Evolutionary conservation across 148 eudicot genomes (phyloP), one percentile per base, ranked within the genome.

Genomic region (Bassia scoparia): DNA sequence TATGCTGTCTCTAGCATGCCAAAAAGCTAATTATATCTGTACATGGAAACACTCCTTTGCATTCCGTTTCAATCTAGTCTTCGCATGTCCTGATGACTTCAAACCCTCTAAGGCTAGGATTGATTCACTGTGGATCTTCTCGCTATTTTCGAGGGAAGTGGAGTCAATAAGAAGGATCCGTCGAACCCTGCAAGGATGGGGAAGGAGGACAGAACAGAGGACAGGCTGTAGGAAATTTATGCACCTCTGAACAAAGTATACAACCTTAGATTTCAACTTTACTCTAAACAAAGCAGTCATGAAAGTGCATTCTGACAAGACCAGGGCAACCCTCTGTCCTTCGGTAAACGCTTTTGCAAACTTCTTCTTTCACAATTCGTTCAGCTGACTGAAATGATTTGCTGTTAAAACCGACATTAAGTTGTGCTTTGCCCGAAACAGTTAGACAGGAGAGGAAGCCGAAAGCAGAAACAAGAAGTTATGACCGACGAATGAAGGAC

Each of bases 101-200:
- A 46, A 89, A 92, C 26, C 97, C 97, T 72, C 89, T 82, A 15
- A 92, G 89, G 60, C 92, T 89, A 0, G 86, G 87, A 29, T 75
- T 81, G 77, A n/a, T 92, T 92, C 7, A 81, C 77, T 1, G 87
- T 11, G 92, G 67, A 76, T 92, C 97, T 92, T 92, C 85, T 92
- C 97, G 97, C 92, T 1, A 61, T 78, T 82, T 83, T 89, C 44
- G 84, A 68, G 37, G 37, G 87, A 56, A 24, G 89, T 89, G 0
- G 97, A 86, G 71, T 92, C 88, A 43, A 92, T 85, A 24, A 92
- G 89, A 68, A 92, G 1, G 97, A 92, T 21, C 77, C 97, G 81
- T 92, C 97, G 70, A 92, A 37, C 96, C 96, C 96, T 87, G 63
- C 5, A 61, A 70, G 12, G 44, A 11, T 29, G 17, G 34, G 20